These are phyloP conservation scores for Warburgia ugandensis DNA, from an alignment of 164 flowering plant species.

Conservation along the genomic window DNA sequence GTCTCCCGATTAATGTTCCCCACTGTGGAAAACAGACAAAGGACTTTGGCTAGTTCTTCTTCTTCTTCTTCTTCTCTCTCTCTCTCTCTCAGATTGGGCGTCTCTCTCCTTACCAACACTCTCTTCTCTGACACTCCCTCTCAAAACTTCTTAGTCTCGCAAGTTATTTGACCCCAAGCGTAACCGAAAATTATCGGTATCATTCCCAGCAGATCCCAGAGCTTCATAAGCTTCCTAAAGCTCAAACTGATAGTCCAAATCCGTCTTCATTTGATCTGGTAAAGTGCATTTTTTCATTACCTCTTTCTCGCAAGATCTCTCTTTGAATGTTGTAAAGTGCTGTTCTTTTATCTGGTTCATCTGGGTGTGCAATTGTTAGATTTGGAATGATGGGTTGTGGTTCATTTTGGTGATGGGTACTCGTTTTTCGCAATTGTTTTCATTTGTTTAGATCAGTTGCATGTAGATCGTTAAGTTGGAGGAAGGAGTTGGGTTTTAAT, in stretches of 20 bases:
- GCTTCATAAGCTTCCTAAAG: background rate
- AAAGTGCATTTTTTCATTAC: background rate
- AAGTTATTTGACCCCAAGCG: too few species aligned
- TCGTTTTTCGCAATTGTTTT: background rate
- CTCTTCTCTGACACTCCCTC: background rate
- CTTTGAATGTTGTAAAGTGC: too few species aligned
- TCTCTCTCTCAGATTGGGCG: background rate
- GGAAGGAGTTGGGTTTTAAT: background rate
- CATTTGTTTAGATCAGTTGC: background rate
- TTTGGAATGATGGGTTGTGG: constrained; percentile 4
- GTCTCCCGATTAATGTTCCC: background rate
- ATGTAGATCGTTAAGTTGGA: background rate
- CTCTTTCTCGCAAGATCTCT: background rate
- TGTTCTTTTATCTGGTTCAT: background rate
- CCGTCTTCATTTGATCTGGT: background rate
- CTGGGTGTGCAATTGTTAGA: too few species aligned
- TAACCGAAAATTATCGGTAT: too few species aligned
- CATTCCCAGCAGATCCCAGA: background rate
- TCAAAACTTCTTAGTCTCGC: too few species aligned
- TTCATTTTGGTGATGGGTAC: background rate
- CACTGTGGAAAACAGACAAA: background rate
- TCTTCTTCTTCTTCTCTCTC: background rate
- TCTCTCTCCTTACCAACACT: background rate
- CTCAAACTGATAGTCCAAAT: background rate
- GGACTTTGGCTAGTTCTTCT: background rate